A percentile compares a stretch with the other conserved stretches of the same genome.
phyloP scores from a whole-genome alignment of 331 rosid genomes.

The Dryas integrifolia region DNA sequence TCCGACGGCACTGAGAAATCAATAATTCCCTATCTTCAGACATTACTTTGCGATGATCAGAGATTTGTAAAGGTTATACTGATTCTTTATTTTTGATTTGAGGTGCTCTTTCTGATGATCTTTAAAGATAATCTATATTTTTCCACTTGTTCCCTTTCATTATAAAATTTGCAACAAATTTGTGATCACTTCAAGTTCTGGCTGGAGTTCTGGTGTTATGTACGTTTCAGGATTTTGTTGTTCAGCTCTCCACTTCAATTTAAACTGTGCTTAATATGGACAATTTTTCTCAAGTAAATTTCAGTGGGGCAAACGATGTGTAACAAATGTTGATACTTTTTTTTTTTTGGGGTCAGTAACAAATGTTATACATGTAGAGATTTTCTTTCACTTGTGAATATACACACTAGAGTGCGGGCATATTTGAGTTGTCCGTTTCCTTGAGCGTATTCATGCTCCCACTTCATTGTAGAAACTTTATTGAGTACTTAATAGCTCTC shows the following conservation, averaged over 20 bases:
- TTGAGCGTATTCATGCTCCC: not conserved
- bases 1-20: slow-evolving; percentile 39
- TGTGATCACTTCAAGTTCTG: slow-evolving; percentile 13
- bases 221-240: not conserved
- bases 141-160: not conserved
- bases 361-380: not conserved
- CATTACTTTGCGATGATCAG: slow-evolving; percentile 47
- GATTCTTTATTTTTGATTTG: slow-evolving; percentile 6
- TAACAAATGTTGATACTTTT: not conserved
- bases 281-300: not conserved
- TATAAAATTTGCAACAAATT: slow-evolving; percentile 17
- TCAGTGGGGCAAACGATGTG: not conserved
- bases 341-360: not conserved
- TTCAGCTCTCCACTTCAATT: not conserved
- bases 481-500: not conserved
- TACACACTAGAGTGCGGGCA: not conserved
- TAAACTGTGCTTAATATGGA: not conserved
- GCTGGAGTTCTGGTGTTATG: not conserved
- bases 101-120: slow-evolving; percentile 3
- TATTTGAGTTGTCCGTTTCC: not conserved
- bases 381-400: not conserved
- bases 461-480: not conserved
- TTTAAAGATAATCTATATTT: not conserved
- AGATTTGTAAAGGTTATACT: slow-evolving; percentile 49
- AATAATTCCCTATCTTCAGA: slow-evolving; percentile 38